phyloP scores from a whole-genome alignment of 176 grass and related monocot genomes.

The Oryza longistaminata region DNA sequence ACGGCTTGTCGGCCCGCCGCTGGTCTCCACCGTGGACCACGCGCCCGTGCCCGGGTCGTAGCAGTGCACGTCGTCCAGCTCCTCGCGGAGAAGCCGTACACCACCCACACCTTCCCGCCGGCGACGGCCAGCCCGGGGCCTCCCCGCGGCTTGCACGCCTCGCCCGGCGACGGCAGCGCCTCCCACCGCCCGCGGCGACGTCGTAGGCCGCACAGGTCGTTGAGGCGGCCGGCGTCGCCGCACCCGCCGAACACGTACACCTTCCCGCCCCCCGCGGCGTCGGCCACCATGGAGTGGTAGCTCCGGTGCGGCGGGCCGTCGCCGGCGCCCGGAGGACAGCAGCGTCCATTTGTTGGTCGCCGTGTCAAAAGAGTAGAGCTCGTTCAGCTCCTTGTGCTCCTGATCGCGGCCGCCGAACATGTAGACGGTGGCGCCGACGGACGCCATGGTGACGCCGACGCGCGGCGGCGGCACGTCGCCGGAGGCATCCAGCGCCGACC shows the following conservation, averaged over 20 bases:
- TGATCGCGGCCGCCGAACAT: constrained; percentile 74
- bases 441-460: constrained; percentile 75
- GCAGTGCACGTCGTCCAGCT: constrained; percentile 78
- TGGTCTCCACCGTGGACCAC: constrained; percentile 56
- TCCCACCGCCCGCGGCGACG: constrained; percentile 39
- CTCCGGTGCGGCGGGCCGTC: constrained; percentile 63
- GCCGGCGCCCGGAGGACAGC: constrained; percentile 56
- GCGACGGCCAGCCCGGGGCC: constrained; percentile 51
- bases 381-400: constrained; percentile 79
- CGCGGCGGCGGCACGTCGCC: constrained; percentile 76
- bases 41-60: constrained; percentile 50
- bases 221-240: constrained; percentile 67
- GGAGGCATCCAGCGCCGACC: constrained; percentile 50
- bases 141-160: constrained; percentile 56
- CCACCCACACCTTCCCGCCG: constrained; percentile 76
- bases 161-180: constrained; percentile 50
- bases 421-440: constrained; percentile 57
- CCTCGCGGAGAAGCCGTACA: constrained; percentile 69
- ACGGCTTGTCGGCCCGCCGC: constrained; percentile 42
- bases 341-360: constrained; percentile 50
- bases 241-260: constrained; percentile 85
- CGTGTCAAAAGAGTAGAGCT: constrained; percentile 81
- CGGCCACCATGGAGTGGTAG: constrained; percentile 82
- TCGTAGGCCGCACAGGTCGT: constrained; percentile 82
- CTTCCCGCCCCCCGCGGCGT: constrained; percentile 21